phyloP scores from a whole-genome alignment of 2,329 filamentous ascomycete genomes.

The Curvularia sp. region DNA sequence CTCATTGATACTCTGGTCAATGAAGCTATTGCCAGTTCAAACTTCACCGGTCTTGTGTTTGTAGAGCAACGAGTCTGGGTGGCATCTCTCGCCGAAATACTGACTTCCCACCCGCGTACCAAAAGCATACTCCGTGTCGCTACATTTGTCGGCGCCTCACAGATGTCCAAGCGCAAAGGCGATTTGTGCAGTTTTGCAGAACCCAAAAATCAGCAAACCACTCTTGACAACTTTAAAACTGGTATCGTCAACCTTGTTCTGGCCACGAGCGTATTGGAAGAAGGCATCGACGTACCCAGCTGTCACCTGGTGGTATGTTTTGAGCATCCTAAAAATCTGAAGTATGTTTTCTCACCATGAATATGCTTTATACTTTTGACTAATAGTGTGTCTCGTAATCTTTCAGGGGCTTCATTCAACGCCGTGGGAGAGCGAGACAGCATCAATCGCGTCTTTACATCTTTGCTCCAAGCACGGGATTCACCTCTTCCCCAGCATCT shows the following conservation, averaged over 20 bases:
- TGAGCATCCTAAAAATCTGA: constrained; percentile 66
- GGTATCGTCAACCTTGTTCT: constrained; percentile 65
- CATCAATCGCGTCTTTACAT: constrained; percentile 63
- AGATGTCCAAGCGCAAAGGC: constrained; percentile 51
- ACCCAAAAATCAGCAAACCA: constrained; percentile 57
- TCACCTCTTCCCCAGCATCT: constrained; percentile 49
- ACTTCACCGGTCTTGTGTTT: constrained; percentile 55
- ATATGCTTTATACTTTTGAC: not conserved
- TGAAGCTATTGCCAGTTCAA: constrained; percentile 35
- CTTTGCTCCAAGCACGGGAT: constrained; percentile 52
- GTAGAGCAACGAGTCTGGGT: constrained; percentile 56
- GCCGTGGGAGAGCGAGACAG: constrained; percentile 68
- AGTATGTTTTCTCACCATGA: constrained; percentile 31
- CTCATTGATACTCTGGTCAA: constrained; percentile 48
- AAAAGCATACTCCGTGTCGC: constrained; percentile 50
- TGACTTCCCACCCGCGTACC: constrained; percentile 43
- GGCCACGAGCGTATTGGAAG: constrained; percentile 65
- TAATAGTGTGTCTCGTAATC: not conserved
- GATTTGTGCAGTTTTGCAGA: constrained; percentile 59
- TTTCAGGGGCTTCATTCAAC: constrained; percentile 64
- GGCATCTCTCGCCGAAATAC: constrained; percentile 50
- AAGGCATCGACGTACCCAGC: constrained; percentile 67
- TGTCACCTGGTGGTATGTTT: constrained; percentile 72
- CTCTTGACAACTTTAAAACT: constrained; percentile 61
- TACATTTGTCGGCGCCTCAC: constrained; percentile 62